Base-by-base conservation (phyloP, 1,284 basidiomycete species). In the Dichomitus squalens region DNA sequence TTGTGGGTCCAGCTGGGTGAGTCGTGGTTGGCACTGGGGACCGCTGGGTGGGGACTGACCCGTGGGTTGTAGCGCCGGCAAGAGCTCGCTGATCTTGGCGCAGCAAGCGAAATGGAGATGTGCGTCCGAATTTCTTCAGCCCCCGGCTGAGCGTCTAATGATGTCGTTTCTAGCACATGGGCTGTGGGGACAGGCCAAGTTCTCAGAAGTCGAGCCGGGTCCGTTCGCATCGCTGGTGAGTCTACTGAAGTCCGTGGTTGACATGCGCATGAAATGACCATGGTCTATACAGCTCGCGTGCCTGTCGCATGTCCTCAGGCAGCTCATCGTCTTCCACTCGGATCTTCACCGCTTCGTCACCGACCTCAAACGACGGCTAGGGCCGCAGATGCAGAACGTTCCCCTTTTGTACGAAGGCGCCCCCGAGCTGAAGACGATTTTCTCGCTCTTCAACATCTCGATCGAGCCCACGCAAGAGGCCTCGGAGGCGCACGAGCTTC, bases 121-220 rank as follows among this genome's bases (percentile, higher is more conserved):
- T 86, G 66, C 65, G 79, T 68, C 12, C 25, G 38, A 12, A 6
- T 27, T 16, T n/a, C 18, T 43, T 25, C 21, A 25, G 4, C 20
- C 25, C n/a, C 16, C 4, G 20, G 9, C 20, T 7, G 20, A 3
- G n/a, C 14, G 6, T n/a, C 5, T 12, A 7, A 21, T 49, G 29
- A 44, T 35, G 7, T 18, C 21, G 9, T 23, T 11, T 55, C 4
- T 36, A 87, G 86, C 84, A 16, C 85, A 88, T 61, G 87, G 87
- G 3, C 76, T 88, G 12, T 90, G 86, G 85, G 87, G 86, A 16
- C 85, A 88, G 61, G 86, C 87, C 4, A 88, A 87, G 69, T 89
- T 89, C 60, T 82, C 87, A 61, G 80, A 75, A 49, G 75, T 77
- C 4, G 82, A 86, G 59, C 80, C 84, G 2, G 84, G 85, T 2